phyloP scores from a whole-genome alignment of 1,284 basidiomycete species.

The Amylostereum chailletii region DNA sequence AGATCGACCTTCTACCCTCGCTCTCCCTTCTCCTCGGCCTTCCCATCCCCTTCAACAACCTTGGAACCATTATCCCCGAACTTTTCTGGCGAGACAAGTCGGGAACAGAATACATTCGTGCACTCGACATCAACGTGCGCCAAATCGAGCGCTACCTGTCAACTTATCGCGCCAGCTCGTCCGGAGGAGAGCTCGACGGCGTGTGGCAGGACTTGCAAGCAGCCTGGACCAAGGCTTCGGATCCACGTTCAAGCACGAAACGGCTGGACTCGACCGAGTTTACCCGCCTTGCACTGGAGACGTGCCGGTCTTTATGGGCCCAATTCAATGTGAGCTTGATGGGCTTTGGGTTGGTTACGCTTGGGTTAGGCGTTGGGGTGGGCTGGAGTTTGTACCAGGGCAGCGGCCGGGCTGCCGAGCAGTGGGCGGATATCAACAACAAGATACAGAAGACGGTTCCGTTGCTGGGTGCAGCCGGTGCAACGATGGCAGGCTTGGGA shows the following conservation, averaged over 20 bases:
- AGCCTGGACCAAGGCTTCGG: conserved; percentile 32
- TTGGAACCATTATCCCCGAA: conserved; percentile 89
- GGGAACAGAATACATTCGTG: conserved; percentile 29
- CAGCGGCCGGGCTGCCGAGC: conserved; percentile 25
- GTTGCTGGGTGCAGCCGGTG: conserved; percentile 29
- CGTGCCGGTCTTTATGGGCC: conserved; percentile 88
- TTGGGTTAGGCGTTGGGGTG: conserved; percentile 38
- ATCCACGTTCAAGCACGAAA: conserved; percentile 17
- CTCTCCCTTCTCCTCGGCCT: conserved; percentile 87
- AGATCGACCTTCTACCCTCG: conserved; percentile 92
- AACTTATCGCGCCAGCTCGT: conserved; percentile 62
- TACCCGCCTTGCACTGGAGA: conserved; percentile 55
- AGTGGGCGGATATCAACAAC: conserved; percentile 25
- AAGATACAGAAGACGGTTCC: conserved; percentile 14
- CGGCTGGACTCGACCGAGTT: conserved; percentile 42
- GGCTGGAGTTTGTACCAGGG: conserved; percentile 40
- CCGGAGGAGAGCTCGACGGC: conserved; percentile 64
- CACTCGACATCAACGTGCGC: conserved; percentile 64
- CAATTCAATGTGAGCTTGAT: conserved; percentile 85
- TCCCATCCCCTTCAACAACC: conserved; percentile 93
- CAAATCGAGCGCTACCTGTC: conserved; percentile 78
- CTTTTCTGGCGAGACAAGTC: conserved; percentile 47
- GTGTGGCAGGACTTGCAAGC: conserved; percentile 45
- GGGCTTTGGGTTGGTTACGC: conserved; percentile 49
- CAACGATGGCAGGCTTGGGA: conserved; percentile 29